Evolutionary conservation across 176 grass and related monocot genomes (phyloP).

Genomic region (Puya raimondii): DNA sequence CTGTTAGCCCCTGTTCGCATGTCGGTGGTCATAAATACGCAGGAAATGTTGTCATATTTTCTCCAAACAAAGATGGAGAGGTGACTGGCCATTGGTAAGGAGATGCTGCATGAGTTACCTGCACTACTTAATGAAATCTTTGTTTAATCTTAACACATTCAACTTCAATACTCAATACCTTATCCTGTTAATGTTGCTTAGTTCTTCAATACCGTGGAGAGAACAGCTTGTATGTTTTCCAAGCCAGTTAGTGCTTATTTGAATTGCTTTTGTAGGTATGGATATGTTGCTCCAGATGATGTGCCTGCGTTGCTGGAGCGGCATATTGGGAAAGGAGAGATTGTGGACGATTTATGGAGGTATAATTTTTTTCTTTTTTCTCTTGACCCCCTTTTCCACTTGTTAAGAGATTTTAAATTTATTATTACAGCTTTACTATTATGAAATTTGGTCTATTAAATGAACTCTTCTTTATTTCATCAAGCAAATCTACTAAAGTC

Average conservation of each 20-base stretch:
- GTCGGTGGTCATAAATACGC: constrained; percentile 97
- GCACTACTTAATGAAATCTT: neutral
- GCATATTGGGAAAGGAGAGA: constrained; percentile 71
- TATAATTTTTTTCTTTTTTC: constrained; percentile 23
- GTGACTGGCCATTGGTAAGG: constrained; percentile 90
- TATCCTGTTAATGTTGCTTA: neutral
- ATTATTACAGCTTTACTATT: neutral
- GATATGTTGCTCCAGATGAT: constrained; percentile 93
- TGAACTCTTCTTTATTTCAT: too few species aligned
- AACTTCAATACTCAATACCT: neutral
- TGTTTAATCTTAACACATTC: constrained; percentile 2
- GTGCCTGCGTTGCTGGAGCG: constrained; percentile 62
- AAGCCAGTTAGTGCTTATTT: constrained; percentile 15
- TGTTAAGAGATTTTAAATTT: constrained; percentile 13
- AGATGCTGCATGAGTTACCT: constrained; percentile 4
- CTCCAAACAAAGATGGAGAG: constrained; percentile 40
- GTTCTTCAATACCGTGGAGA: neutral
- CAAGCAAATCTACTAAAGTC: neutral
- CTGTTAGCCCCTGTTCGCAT: constrained; percentile 78
- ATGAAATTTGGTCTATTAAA: too few species aligned
- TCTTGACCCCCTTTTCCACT: neutral
- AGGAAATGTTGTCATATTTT: constrained; percentile 93
- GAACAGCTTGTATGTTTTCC: neutral
- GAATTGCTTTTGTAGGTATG: constrained; percentile 69
- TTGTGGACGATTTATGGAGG: constrained; percentile 85